A percentile compares a stretch with the other conserved stretches of the same genome.
These are phyloP conservation scores for Calocera viscosa DNA, from an alignment of 768 basidiomycete species.

Conservation along the genomic window DNA sequence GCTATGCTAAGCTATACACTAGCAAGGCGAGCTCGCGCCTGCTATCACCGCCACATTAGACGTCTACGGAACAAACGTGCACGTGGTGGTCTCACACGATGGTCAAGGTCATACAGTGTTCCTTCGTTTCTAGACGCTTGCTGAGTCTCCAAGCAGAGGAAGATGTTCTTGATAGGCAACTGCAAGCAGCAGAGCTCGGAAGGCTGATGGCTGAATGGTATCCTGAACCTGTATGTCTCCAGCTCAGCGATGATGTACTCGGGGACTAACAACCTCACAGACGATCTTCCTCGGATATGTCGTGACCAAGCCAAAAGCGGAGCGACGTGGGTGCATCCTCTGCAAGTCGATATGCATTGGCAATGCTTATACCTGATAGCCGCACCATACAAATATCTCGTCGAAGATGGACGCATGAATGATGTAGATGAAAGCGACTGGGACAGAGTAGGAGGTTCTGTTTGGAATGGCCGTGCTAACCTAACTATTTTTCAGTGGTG, in stretches of 20 bases:
- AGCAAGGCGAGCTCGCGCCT: constrained; percentile 66
- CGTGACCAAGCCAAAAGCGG: constrained; percentile 53
- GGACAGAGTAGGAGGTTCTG: constrained; percentile 33
- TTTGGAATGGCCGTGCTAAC: constrained; percentile 2
- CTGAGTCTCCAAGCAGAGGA: constrained; percentile 44
- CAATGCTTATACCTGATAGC: constrained; percentile 31
- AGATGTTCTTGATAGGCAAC: constrained; percentile 73
- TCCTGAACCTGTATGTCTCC: constrained; percentile 43
- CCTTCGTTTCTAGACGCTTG: neutral
- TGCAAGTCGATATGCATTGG: constrained; percentile 7
- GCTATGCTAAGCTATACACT: constrained; percentile 13
- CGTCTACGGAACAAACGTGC: constrained; percentile 61
- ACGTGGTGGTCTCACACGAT: constrained; percentile 81
- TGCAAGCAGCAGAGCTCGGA: constrained; percentile 71
- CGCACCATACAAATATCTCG: constrained; percentile 60
- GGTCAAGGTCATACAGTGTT: constrained; percentile 55
- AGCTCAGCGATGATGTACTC: constrained; percentile 22
- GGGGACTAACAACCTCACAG: constrained; percentile 18
- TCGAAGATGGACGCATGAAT: constrained; percentile 63
- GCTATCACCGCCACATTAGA: constrained; percentile 80
- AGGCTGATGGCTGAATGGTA: constrained; percentile 60
- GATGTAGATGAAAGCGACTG: constrained; percentile 65
- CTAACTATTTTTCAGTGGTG: constrained; percentile 38
- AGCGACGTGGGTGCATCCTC: constrained; percentile 39
- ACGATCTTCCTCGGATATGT: constrained; percentile 68